Base-by-base conservation (phyloP, 2,329 filamentous ascomycete genomes). In the Arthrobotrys megalospora region DNA sequence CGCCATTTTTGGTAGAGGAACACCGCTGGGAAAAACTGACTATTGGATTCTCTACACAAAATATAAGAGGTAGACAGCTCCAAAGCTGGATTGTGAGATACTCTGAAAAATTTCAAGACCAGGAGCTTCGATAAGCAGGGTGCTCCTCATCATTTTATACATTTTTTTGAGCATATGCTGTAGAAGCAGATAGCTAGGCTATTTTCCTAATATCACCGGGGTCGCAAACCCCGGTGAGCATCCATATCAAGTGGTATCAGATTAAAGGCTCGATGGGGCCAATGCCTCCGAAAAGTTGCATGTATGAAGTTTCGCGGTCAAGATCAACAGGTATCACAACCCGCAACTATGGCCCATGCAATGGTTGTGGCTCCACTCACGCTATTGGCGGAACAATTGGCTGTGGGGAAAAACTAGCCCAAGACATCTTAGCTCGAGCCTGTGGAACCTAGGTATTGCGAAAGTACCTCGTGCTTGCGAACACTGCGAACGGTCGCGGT, bases 311-410 rank as follows among this genome's bases (percentile, higher is more conserved):
- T 60, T 70, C 8, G 50, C 50, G 38, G 19, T 72, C 62, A 68
- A 72, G 67, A 72, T 78, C 67, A 52, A 62, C 52, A 62, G 45
- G 34, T 70, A 64, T 53, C 47, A 60, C 28, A 16, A 50, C 48
- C 64, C 65, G 32, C 41, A 62, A 70, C 24, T 8, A 47, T 38
- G 45, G 50, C 16, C 71, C 65, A 50, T 66, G 66, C 21, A 52
- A 55, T 62, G 50, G 62, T 62, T 71, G 19, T 52, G 41, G 36
- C 43, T 47, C 55, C 62, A 16, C 34, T 64, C n/a, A 53, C 64
- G 10, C 60, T 36, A 78, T 78, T 78, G 75, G 75, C 67, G 75
- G 75, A 78, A 78, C 75, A 78, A 72, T 78, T 72, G 34, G 14
- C 19, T 77, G 62, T 68, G 75, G 75, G 53, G 75, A 78, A 55